These are phyloP conservation scores for Colletotrichum scovillei DNA, from an alignment of 2,329 filamentous ascomycete genomes.

Conservation along the genomic window DNA sequence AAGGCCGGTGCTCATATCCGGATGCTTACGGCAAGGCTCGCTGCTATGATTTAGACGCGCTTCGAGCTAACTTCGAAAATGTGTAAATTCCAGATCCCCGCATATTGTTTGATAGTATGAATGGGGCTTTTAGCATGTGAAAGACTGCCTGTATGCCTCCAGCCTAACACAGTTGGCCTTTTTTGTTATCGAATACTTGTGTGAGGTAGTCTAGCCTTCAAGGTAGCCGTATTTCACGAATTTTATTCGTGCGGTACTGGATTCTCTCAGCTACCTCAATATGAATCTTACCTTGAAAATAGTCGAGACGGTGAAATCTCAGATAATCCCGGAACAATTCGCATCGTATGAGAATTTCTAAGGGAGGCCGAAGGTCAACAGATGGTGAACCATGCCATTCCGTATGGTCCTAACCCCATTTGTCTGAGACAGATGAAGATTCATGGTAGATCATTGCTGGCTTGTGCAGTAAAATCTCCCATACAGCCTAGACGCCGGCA, in stretches of 20 bases:
- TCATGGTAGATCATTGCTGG: not conserved
- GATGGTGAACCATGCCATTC: not conserved
- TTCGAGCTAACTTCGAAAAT: not conserved
- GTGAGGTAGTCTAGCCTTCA: too few relatives aligned
- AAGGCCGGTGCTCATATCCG: not conserved
- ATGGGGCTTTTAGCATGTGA: not conserved
- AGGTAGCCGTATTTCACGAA: too few relatives aligned
- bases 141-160: too few relatives aligned
- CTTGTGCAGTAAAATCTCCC: not conserved
- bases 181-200: not conserved
- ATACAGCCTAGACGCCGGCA: not conserved
- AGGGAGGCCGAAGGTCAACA: too few relatives aligned
- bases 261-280: too few relatives aligned
- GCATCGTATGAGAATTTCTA: too few relatives aligned
- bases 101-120: not conserved
- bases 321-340: too few relatives aligned
- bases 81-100: not conserved
- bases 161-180: not conserved
- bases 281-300: too few relatives aligned
- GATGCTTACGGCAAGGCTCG: not conserved
- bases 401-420: not conserved
- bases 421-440: not conserved
- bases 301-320: too few relatives aligned
- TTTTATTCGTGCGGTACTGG: too few relatives aligned
- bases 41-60: not conserved